Conservation (phyloP, 2,329 filamentous ascomycete genomes). For the Cyphellophora attinorum region DNA sequence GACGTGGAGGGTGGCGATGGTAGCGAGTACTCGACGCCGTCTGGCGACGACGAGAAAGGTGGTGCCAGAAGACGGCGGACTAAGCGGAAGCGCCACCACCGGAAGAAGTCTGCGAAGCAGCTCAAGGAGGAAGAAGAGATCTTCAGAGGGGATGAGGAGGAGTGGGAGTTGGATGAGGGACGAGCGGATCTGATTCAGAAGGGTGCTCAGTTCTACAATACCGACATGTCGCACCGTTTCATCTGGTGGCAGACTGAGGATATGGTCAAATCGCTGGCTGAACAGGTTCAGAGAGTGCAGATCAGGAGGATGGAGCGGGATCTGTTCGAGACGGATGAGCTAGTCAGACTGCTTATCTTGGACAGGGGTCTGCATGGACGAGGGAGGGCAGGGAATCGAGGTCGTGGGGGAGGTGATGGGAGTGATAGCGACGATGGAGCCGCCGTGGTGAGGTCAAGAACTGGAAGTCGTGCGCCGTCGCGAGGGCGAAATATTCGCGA, state of each 20-base stretch:
- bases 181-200: not conserved
- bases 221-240: conserved; percentile 13
- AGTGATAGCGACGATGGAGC: conserved; percentile 4
- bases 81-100: not conserved
- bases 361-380: conserved; percentile 3
- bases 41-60: conserved; percentile 9
- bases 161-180: not conserved
- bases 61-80: conserved; percentile 1
- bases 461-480: conserved; percentile 4
- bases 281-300: conserved; percentile 15
- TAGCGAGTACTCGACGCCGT: too few species aligned
- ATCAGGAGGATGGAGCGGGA: conserved; percentile 17
- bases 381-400: conserved; percentile 1
- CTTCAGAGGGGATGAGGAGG: too few species aligned
- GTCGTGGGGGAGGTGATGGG: conserved; percentile 7
- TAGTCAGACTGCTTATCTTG: conserved; percentile 10
- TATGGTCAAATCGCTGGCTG: conserved; percentile 8
- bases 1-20: conserved; percentile 2
- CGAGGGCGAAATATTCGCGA: conserved; percentile 5
- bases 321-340: conserved; percentile 11
- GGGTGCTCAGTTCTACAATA: conserved; percentile 12
- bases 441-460: conserved; percentile 8
- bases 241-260: conserved; percentile 15
- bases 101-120: not conserved
- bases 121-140: too few species aligned